Evolutionary conservation across 2,329 filamentous ascomycete species (phyloP).

Genomic region (Trichoderma sp.): DNA sequence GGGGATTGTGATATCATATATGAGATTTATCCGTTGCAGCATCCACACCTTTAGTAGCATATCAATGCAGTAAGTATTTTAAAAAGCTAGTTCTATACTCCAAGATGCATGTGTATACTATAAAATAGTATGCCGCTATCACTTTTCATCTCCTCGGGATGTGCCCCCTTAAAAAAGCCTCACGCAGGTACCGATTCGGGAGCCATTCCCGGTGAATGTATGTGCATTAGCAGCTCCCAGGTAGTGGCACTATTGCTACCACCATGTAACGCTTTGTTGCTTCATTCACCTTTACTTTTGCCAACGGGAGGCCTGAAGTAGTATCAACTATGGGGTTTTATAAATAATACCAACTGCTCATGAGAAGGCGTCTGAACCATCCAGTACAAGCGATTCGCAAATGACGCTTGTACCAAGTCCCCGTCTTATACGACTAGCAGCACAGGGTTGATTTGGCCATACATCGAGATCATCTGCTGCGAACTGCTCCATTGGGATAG

Average conservation of each 20-base stretch:
- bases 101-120: not conserved
- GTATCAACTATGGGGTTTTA: not conserved
- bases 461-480: constrained; percentile 14
- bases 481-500: constrained; percentile 3
- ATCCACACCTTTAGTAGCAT: not conserved
- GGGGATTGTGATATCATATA: not conserved
- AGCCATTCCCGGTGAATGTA: constrained; percentile 2
- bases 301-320: not conserved
- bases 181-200: constrained; percentile 6
- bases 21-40: not conserved
- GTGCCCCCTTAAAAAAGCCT: not conserved
- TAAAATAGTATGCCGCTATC: not conserved
- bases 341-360: not conserved
- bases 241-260: not conserved
- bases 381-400: not conserved
- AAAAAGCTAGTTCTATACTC: not conserved
- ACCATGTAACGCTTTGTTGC: not conserved
- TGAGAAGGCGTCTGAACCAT: not conserved
- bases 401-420: not conserved
- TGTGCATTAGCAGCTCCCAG: too few species aligned
- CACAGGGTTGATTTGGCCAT: not conserved
- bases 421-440: not conserved
- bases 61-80: not conserved
- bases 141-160: not conserved
- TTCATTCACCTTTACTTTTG: not conserved